Percentiles rank a stretch among this genome's conserved stretches.
Evolutionary conservation across 1,284 basidiomycete species (phyloP).

Genomic region (Boletus sp.): DNA sequence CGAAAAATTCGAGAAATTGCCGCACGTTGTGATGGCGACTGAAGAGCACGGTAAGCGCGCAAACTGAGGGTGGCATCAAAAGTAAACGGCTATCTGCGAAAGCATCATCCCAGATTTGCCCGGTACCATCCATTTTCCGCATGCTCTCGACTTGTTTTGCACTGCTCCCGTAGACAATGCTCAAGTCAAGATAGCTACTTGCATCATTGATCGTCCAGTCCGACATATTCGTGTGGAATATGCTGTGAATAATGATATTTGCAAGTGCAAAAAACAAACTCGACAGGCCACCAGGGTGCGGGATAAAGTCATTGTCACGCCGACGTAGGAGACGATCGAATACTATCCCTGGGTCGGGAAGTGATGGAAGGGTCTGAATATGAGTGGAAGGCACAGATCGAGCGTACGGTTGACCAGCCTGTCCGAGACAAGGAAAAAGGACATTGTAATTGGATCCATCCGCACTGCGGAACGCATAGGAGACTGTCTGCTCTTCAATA

Average conservation of each 20-base stretch:
- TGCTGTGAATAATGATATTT: conserved; percentile 68
- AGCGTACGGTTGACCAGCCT: conserved; percentile 64
- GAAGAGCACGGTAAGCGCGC: conserved; percentile 67
- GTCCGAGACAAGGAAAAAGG: conserved; percentile 52
- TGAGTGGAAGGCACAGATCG: conserved; percentile 60
- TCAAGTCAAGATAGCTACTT: conserved; percentile 76
- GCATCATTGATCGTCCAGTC: conserved; percentile 61
- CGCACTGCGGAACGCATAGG: conserved; percentile 51
- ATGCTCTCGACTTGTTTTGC: conserved; percentile 47
- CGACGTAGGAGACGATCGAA: conserved; percentile 71
- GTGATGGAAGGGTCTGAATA: conserved; percentile 39
- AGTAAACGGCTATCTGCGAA: conserved; percentile 68
- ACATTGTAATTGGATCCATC: conserved; percentile 61
- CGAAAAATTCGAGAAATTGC: not conserved
- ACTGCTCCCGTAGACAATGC: conserved; percentile 68
- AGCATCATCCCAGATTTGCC: conserved; percentile 61
- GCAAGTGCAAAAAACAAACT: conserved; percentile 77
- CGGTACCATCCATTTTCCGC: conserved; percentile 61
- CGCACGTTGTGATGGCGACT: conserved; percentile 72
- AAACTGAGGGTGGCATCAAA: conserved; percentile 70
- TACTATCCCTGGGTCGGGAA: conserved; percentile 66
- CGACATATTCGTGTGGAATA: conserved; percentile 60
- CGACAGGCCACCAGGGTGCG: conserved; percentile 60
- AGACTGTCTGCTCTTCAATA: conserved; percentile 14
- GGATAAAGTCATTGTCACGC: conserved; percentile 39